Evolutionary conservation across 306 rosid species (phyloP).

Genomic region (Phaseolus lunatus): DNA sequence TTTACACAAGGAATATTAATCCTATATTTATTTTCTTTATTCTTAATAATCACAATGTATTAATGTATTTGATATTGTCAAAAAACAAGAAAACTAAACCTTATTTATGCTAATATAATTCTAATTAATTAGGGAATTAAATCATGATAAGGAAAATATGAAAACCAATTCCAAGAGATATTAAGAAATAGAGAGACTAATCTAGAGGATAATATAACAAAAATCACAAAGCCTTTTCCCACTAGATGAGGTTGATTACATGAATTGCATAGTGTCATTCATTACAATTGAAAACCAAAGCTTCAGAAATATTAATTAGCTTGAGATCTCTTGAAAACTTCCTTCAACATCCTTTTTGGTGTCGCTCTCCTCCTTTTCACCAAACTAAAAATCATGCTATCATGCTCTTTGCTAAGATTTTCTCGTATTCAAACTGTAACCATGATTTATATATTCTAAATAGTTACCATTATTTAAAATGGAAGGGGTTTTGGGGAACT

Average conservation of each 20-base stretch:
- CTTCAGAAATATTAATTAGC: no score
- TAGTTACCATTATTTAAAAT: background rate
- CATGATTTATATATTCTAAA: background rate
- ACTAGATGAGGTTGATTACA: no score
- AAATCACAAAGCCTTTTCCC: no score
- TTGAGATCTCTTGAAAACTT: no score
- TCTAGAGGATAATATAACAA: background rate
- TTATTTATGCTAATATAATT: background rate
- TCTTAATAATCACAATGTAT: no score
- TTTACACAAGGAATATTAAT: no score
- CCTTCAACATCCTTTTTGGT: no score
- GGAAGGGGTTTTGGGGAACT: conserved; percentile 13
- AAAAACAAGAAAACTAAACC: background rate
- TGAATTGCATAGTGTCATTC: no score
- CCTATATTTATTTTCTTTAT: no score
- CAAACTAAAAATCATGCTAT: no score
- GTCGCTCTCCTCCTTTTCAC: no score
- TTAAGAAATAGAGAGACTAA: background rate
- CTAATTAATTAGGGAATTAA: background rate
- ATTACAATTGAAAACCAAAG: no score
- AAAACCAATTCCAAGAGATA: background rate
- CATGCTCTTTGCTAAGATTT: background rate
- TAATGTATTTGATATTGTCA: background rate
- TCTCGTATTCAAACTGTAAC: background rate
- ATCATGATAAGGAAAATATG: background rate